Base-by-base conservation (phyloP, 2,329 filamentous ascomycete genomes). In the Exophiala bonariae region DNA sequence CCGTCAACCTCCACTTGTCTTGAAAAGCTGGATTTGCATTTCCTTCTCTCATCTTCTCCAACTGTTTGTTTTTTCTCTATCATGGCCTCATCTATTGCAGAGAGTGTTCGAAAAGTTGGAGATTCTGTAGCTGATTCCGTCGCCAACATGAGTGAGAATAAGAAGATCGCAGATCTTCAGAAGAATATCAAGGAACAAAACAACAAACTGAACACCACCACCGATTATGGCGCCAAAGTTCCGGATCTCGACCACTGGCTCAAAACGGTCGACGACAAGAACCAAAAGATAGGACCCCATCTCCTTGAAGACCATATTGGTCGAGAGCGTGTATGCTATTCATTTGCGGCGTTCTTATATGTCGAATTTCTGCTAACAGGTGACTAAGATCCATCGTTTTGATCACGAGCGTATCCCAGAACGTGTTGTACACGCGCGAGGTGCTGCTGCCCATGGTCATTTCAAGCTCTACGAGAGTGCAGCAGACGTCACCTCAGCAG, bases 241-340 rank as follows among this genome's bases (percentile, higher is more conserved):
- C 71, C 73, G 33, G 85, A 85, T 59, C 84, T 85, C 1, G 89
- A 95, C 61, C 78, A 90, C 63, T 93, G 87, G 88, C 72, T 95
- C 44, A 81, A 79, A 42, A 76, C 85, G 4, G 77, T 72, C 19
- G 82, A 71, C 28, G 75, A 82, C 3, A 77, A 52, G 44, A 49
- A 41, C 36, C 34, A 87, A 37, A 73, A 81, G 45, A 82, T 76
- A 2, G 88, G 88, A 0, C 86, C 88, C 0, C 65, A 67, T 59
- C 70, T 91, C 0, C 64, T 93, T 2, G 87, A 93, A 61, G 88
- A 93, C 55, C 74, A 78, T 8, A 83, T 87, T 59, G 82, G 69
- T 0, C 76, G 87, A 10, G 88, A 93, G 65, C 90, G 87, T 78
- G 85, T 86, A 64, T 13, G 63, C 47, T 9, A 13, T 34, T 13